Base-by-base conservation (phyloP, 805 yeast species). In the Wickerhamiella australiensis region DNA sequence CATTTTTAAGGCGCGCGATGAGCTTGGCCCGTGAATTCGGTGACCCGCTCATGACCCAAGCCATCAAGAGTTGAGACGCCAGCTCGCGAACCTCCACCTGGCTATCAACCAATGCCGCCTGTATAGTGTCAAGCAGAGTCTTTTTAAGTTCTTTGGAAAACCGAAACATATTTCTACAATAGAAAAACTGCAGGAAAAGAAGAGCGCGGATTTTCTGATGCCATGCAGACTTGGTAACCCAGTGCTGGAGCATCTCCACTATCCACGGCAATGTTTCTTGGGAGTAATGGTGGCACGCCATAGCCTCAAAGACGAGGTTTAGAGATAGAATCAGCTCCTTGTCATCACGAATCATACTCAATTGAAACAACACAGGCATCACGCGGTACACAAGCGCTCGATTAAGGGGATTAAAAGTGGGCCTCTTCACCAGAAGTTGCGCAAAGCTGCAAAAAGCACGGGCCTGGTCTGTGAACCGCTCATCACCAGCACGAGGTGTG, bases 71-170 rank as follows among this genome's bases (percentile, higher is more conserved):
- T 1, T 70, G 68, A 0, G 92, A 77, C 1, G 92, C 85, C 5
- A 76, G 68, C 47, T 78, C 82, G 51, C 97, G 69, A 3, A 90
- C 84, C 51, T 85, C 90, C 17, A 82, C 73, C 53, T 80, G 83
- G 31, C 69, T 68, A 58, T 79, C 82, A 54, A 74, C 76, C 49
- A 85, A 65, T 55, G 82, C 66, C 2, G 68, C 62, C 29, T 72
- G 68, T 2, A 82, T 75, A 47, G 76, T 69, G 1, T 68, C 65
- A 21, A 85, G 68, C 11, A 90, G 67, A 26, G 35, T 55, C 11
- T 58, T 54, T 50, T 82, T 68, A 55, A 82, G 80, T 0, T 61
- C 64, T 0, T 60, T 52, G 1, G 70, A 61, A 49, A 90, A 63
- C 27, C 71, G 66, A 56, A 85, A 69, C 51, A 82, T 67, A 53